phyloP scores from a whole-genome alignment of 441 rosid species.

The Populus hybrid region DNA sequence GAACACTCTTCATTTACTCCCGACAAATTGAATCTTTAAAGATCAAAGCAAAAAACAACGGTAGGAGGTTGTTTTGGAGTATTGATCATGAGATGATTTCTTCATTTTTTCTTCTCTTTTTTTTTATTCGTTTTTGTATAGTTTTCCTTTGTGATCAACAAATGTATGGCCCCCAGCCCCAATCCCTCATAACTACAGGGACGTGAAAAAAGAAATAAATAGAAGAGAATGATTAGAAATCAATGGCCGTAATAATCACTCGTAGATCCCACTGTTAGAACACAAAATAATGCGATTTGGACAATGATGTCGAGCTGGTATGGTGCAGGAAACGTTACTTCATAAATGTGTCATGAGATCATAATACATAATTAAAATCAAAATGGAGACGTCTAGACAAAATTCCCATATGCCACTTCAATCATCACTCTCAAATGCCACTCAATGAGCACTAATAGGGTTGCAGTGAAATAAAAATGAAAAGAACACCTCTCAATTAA shows the following conservation, averaged over 20 bases:
- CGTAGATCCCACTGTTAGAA: constrained; percentile 25
- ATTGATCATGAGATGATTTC: constrained; percentile 28
- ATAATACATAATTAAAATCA: background rate
- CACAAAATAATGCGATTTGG: constrained; percentile 42
- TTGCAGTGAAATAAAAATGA: constrained; percentile 10
- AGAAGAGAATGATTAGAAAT: constrained; percentile 43
- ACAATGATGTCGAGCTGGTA: constrained; percentile 58
- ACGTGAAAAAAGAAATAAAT: background rate
- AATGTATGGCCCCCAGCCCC: constrained; percentile 2
- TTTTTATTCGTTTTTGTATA: background rate
- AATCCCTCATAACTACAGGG: constrained; percentile 5
- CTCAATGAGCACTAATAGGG: constrained; percentile 18
- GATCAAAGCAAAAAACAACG: constrained; percentile 14
- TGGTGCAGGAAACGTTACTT: constrained; percentile 45
- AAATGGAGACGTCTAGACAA: constrained; percentile 1
- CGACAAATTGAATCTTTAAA: constrained; percentile 38
- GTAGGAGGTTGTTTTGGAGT: constrained; percentile 17
- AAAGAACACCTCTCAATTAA: background rate
- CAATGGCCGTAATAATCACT: constrained; percentile 38
- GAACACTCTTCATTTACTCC: constrained; percentile 26
- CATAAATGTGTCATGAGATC: constrained; percentile 46
- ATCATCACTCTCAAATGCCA: constrained; percentile 28
- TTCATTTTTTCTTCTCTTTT: constrained; percentile 22
- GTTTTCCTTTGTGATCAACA: constrained; percentile 12
- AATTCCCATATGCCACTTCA: constrained; percentile 16